Percentiles rank a stretch among this genome's conserved stretches.
phyloP scores from a whole-genome alignment of 2,329 filamentous ascomycete species.

The Graphilbum sp. region DNA sequence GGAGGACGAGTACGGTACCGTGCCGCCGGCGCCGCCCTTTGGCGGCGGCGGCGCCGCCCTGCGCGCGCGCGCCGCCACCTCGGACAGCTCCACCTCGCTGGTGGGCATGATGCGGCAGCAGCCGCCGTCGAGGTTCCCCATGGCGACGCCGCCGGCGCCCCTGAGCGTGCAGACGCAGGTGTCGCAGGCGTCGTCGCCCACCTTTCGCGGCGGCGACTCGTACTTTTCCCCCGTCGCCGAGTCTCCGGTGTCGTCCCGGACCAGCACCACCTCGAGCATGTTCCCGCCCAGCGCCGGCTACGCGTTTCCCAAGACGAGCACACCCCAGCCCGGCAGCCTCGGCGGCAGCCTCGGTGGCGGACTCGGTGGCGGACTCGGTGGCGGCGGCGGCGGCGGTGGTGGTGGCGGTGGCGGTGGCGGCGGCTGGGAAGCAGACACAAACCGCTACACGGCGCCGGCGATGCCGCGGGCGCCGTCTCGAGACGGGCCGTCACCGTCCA shows the following conservation, averaged over 20 bases:
- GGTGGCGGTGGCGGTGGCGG: too few species aligned
- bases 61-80: conserved; percentile 59
- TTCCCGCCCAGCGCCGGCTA: conserved; percentile 37
- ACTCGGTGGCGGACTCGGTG: too few species aligned
- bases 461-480: conserved; percentile 68
- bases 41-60: conserved; percentile 37
- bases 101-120: conserved; percentile 39
- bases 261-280: conserved; percentile 59
- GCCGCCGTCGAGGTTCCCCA: conserved; percentile 56
- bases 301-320: conserved; percentile 59
- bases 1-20: conserved; percentile 32
- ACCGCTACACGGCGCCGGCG: conserved; percentile 75
- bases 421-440: conserved; percentile 45
- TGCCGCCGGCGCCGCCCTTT: conserved; percentile 19
- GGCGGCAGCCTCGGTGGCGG: too few species aligned
- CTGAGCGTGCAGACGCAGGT: conserved; percentile 54
- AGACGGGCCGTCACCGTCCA: conserved; percentile 50
- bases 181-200: conserved; percentile 35
- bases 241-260: conserved; percentile 59
- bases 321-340: conserved; percentile 46
- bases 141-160: conserved; percentile 36
- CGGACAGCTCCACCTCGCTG: conserved; percentile 47
- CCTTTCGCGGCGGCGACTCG: conserved; percentile 51
- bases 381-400: too few species aligned
- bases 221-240: conserved; percentile 87